Evolutionary conservation across 2,329 filamentous ascomycete genomes (phyloP).

Genomic region (Hypomyces rosellus): DNA sequence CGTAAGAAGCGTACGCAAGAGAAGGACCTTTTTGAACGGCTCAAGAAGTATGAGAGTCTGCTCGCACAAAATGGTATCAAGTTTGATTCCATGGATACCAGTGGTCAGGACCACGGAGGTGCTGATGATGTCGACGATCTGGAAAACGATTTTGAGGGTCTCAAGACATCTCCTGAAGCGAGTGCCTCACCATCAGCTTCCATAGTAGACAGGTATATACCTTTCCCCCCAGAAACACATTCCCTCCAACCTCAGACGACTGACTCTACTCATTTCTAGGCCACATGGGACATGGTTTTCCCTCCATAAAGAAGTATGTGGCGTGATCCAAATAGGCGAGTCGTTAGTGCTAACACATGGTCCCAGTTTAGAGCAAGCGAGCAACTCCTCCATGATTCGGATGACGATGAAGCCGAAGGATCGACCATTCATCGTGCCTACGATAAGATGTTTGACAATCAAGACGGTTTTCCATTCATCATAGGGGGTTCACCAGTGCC

Average conservation of each 20-base stretch:
- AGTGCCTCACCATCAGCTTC: slow-evolving; percentile 29
- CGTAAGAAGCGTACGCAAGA: slow-evolving; percentile 62
- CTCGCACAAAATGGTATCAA: slow-evolving; percentile 59
- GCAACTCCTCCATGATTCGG: slow-evolving; percentile 45
- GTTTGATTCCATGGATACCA: slow-evolving; percentile 57
- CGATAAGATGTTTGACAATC: slow-evolving; percentile 51
- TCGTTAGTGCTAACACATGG: slow-evolving; percentile 3
- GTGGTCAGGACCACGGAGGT: slow-evolving; percentile 22
- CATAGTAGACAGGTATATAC: background rate
- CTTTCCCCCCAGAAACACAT: background rate
- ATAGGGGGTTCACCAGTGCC: slow-evolving; percentile 39
- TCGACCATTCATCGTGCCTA: slow-evolving; percentile 53
- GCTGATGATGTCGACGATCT: slow-evolving; percentile 49
- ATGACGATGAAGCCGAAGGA: slow-evolving; percentile 48
- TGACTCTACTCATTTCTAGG: slow-evolving; percentile 3
- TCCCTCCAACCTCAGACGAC: background rate
- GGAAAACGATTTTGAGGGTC: slow-evolving; percentile 48
- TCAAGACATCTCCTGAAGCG: slow-evolving; percentile 46
- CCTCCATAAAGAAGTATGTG: slow-evolving; percentile 43
- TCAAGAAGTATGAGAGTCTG: slow-evolving; percentile 61
- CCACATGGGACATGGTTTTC: slow-evolving; percentile 37
- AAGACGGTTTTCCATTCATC: slow-evolving; percentile 53
- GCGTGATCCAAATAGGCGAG: background rate
- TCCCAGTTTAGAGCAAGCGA: slow-evolving; percentile 45
- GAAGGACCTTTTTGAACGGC: slow-evolving; percentile 61